Evolutionary conservation across 2,329 filamentous ascomycete genomes (phyloP), one percentile per base, ranked within the genome.

Genomic region (Scleromitrula shiraiana): DNA sequence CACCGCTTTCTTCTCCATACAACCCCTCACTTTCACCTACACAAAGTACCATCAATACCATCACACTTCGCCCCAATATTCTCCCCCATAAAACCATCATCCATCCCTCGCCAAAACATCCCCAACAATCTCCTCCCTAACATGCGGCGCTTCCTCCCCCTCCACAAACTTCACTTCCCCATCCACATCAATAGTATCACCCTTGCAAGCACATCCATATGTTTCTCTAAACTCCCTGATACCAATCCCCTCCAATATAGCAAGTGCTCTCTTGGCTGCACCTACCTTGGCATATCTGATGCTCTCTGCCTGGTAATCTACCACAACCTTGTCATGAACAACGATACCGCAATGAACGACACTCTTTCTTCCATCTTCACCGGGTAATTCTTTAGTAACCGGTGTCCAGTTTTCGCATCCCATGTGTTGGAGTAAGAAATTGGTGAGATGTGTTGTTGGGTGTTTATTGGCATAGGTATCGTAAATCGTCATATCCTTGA

Each of bases 391-490:
- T 29, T 66, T 67, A 1, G 69, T 64, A 46, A 73, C 67, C 29
- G 76, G 51, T 32, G 66, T 68, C 64, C 76, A 81, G 19, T 79
- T 69, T 9, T 59, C 67, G 64, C 91, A 96, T 23, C 74, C 77
- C 51, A 88, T 82, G 9, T 78, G 73, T 9, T 74, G 70, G 7
- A 77, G 70, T 51, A 96, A 70, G 51, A 78, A 71, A 37, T 79
- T 78, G 33, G 78, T 71, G 0, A 95, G 72, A 35, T 78, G 78
- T 0, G 86, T 95, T 4, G 86, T 83, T 0, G 91, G 91, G 57
- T 97, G 90, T 27, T 85, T 85, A 59, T 84, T 88, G 2, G 88
- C 89, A 64, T 87, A 96, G 0, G 78, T 79, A 64, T 97, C 89
- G 65, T 95, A 96, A 32, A 93, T 75, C 3, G 74, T 70, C 82